These are phyloP conservation scores for Cyberlindnera samutprakarnensis DNA, from an alignment of 805 yeast species.

Conservation along the genomic window DNA sequence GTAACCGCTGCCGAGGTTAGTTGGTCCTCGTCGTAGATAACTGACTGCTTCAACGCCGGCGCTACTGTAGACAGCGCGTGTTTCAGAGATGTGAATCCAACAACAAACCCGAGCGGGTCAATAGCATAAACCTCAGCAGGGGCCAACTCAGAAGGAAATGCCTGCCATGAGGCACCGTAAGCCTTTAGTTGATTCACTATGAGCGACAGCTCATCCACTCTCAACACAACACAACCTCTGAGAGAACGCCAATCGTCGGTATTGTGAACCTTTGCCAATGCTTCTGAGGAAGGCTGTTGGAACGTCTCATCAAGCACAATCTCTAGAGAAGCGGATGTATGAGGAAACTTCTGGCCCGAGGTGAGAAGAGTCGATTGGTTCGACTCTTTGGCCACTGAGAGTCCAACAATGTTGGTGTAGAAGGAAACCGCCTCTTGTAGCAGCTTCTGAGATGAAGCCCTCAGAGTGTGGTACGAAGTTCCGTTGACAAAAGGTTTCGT, in stretches of 20 bases:
- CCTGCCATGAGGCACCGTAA: constrained; percentile 35
- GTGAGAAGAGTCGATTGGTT: constrained; percentile 21
- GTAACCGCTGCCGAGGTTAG: constrained; percentile 1
- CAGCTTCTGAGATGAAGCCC: constrained; percentile 41
- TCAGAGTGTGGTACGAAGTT: constrained; percentile 41
- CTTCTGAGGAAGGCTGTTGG: constrained; percentile 20
- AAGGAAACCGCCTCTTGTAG: constrained; percentile 44
- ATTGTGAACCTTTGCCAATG: constrained; percentile 21
- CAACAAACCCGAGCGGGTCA: constrained; percentile 77
- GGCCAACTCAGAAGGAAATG: constrained; percentile 61
- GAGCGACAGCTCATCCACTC: constrained; percentile 22
- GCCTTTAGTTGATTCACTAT: constrained; percentile 22
- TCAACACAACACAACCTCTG: constrained; percentile 32
- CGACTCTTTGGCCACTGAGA: constrained; percentile 22
- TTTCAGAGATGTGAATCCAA: constrained; percentile 66
- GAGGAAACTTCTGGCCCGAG: constrained; percentile 23
- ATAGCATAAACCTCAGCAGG: constrained; percentile 71
- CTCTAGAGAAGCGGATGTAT: constrained; percentile 22
- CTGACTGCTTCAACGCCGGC: constrained; percentile 19
- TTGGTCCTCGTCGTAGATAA: not conserved
- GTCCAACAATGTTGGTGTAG: constrained; percentile 42
- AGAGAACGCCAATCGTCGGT: constrained; percentile 45
- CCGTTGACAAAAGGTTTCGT: constrained; percentile 44
- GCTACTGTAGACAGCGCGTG: constrained; percentile 51
- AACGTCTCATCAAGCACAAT: constrained; percentile 17